Base-by-base conservation (phyloP, 441 rosid species). In the Geranium incanum region DNA sequence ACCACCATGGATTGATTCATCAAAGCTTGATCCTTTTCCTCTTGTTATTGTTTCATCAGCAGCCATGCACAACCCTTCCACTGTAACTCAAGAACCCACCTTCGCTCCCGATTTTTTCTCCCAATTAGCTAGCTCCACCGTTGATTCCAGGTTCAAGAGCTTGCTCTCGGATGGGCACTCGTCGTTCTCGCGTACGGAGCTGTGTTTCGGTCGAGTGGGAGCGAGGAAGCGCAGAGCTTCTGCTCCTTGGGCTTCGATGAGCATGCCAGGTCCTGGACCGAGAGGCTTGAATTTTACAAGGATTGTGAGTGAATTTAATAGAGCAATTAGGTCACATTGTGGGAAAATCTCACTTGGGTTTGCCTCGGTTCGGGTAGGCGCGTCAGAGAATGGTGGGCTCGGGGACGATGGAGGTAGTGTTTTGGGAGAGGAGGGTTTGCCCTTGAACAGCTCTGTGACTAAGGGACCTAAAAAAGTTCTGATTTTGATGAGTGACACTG, bases 401-500 rank as follows among this genome's bases (percentile, higher is more conserved):
- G 79, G 79, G 70, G 87, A 74, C 37, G 88, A 83, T 67, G 88
- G 81, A 7, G 74, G 84, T 37, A 82, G 81, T 67, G 87, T 80
- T 78, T 83, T 81, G 78, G 83, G 75, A 36, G 88, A 77, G 0
- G 94, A 87, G 72, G 92, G 89, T 0, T 76, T 78, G 85, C 85
- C 85, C 19, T 78, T 81, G 81, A 86, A 82, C 76, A 81, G 76
- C 0, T 83, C 80, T 0, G 94, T 57, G 79, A 73, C 74, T 43
- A 87, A 80, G 73, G 66, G 72, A 28, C 90, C 91, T 0, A 94
- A 90, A 78, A 94, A 83, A 72, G 94, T 94, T 70, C 76, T 92
- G 80, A 92, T 94, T 82, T 83, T 94, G 88, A 94, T 94, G 99
- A 94, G 97, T 72, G 97, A 94, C 69, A 94, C 99, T 3, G 97